Conservation (phyloP, 1,284 basidiomycete genomes). For the Heterobasidion occidentale region DNA sequence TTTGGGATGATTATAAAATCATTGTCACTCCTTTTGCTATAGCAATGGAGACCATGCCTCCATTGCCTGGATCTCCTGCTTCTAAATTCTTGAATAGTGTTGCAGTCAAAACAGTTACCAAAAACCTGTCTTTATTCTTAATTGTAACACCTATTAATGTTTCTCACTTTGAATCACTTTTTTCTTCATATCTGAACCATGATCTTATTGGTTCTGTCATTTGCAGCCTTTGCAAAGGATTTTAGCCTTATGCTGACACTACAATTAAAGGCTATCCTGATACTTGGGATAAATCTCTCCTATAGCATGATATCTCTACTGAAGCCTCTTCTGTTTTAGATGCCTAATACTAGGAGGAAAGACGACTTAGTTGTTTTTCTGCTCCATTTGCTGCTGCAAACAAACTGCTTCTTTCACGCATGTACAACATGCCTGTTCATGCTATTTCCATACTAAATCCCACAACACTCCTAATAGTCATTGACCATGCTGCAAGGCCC, state of each 20-base stretch:
- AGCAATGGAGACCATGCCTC: not conserved
- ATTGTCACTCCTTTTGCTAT: not conserved
- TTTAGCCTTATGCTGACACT: not conserved
- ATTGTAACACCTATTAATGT: not conserved
- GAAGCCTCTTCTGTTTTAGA: not conserved
- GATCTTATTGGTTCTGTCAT: not conserved
- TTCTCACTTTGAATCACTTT: not conserved
- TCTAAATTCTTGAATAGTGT: not conserved
- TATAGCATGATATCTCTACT: not conserved
- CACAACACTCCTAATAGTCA: constrained; percentile 28
- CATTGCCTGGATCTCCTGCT: not conserved
- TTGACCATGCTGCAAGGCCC: constrained; percentile 24
- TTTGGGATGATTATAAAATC: not conserved
- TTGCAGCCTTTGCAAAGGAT: not conserved
- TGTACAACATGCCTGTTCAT: constrained; percentile 23
- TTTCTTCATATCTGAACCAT: not conserved
- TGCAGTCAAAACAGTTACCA: not conserved
- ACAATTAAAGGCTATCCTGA: not conserved
- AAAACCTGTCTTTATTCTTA: not conserved
- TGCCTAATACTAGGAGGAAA: not conserved
- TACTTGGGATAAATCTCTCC: not conserved
- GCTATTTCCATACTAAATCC: constrained; percentile 29
- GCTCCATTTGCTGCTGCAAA: constrained; percentile 3
- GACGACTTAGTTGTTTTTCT: not conserved
- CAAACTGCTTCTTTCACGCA: constrained; percentile 4